These are phyloP conservation scores for Raddia guianensis DNA, from an alignment of 176 grass and related monocot genomes.

Conservation along the genomic window DNA sequence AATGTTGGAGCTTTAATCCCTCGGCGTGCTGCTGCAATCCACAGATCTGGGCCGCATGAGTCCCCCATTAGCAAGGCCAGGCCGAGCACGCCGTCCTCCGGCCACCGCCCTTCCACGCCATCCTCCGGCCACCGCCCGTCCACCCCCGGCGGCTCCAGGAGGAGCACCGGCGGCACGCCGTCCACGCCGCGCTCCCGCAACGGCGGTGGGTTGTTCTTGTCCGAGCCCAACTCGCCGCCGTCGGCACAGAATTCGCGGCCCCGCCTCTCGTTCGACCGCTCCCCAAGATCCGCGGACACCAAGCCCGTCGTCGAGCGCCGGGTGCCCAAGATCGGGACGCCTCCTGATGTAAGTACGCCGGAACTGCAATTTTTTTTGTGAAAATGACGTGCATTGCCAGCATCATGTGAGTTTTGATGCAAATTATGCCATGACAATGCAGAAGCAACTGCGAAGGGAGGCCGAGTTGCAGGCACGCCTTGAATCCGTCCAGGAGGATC, in stretches of 20 bases:
- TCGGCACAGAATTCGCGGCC: slow-evolving; percentile 52
- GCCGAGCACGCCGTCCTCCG: slow-evolving; percentile 66
- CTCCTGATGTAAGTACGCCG: slow-evolving; percentile 68
- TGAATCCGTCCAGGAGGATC: slow-evolving; percentile 60
- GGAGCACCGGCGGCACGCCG: slow-evolving; percentile 44
- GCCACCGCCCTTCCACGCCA: slow-evolving; percentile 54
- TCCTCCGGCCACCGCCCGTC: slow-evolving; percentile 49
- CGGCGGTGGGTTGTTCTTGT: slow-evolving; percentile 55
- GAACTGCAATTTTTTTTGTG: neutral
- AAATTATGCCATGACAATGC: slow-evolving; percentile 24
- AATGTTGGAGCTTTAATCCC: slow-evolving; percentile 4
- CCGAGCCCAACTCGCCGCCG: slow-evolving; percentile 71
- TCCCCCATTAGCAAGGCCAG: slow-evolving; percentile 64
- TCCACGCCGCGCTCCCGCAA: slow-evolving; percentile 67
- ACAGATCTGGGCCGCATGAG: slow-evolving; percentile 91
- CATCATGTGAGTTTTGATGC: slow-evolving; percentile 1
- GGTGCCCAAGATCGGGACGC: slow-evolving; percentile 69
- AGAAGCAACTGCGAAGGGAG: slow-evolving; percentile 68
- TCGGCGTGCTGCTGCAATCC: slow-evolving; percentile 14
- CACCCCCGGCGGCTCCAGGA: slow-evolving; percentile 46
- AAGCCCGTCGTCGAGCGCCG: slow-evolving; percentile 77
- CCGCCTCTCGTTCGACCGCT: slow-evolving; percentile 86
- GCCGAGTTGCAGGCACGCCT: slow-evolving; percentile 68
- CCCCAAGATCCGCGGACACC: slow-evolving; percentile 71
- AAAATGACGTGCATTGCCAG: neutral